A percentile compares a stretch with the other conserved stretches of the same genome.
Evolutionary conservation across 2,329 filamentous ascomycete species (phyloP).

Genomic region (Coleophoma cylindrospora): DNA sequence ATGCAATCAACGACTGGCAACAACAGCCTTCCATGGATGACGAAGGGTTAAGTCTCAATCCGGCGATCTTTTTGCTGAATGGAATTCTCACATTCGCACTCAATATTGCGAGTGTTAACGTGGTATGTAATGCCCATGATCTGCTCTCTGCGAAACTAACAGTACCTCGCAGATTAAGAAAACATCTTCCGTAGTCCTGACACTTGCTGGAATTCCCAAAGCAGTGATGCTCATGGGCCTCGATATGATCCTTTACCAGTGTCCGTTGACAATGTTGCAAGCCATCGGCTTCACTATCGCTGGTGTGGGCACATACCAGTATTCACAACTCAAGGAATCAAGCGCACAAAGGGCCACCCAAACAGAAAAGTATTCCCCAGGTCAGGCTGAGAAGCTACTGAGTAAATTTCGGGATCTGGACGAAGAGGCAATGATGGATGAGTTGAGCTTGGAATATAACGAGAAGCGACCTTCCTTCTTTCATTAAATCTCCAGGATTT

Average conservation of each 20-base stretch:
- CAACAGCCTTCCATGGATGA: neutral
- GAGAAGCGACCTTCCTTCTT: neutral
- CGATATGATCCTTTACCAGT: constrained; percentile 75
- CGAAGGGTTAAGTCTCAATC: constrained; percentile 29
- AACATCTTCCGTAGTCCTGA: constrained; percentile 81
- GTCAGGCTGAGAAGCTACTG: neutral
- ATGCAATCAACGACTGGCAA: constrained; percentile 50
- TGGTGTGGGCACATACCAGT: constrained; percentile 2
- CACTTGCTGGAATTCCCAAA: constrained; percentile 81
- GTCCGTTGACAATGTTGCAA: constrained; percentile 65
- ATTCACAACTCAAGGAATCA: neutral
- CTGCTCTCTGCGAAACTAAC: neutral
- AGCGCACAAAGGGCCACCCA: too few relatives aligned
- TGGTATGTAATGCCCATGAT: constrained; percentile 50
- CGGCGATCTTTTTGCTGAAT: constrained; percentile 68
- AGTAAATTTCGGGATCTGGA: neutral
- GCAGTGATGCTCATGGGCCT: constrained; percentile 76
- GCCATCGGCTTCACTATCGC: constrained; percentile 75
- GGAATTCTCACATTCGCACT: constrained; percentile 75
- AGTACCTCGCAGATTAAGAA: constrained; percentile 64
- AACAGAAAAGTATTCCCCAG: too few relatives aligned
- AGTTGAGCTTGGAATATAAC: neutral
- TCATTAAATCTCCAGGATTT: neutral
- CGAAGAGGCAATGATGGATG: neutral
- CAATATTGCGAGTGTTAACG: constrained; percentile 80